Conservation (phyloP, 768 basidiomycete genomes). For the Gyrodon lividus region DNA sequence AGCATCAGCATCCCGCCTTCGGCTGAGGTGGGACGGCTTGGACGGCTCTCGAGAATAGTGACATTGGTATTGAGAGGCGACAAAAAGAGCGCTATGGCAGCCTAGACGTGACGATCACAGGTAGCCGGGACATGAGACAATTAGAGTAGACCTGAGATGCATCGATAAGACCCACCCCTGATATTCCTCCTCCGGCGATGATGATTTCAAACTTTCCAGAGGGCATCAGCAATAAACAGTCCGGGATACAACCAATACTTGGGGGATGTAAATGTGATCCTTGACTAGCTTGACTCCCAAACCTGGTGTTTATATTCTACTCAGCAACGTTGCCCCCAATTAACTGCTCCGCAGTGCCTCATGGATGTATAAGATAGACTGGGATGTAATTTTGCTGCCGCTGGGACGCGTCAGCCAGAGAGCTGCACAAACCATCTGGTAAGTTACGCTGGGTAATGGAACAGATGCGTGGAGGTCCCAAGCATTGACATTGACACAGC, state of each 20-base stretch:
- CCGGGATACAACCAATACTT: not conserved
- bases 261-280: not conserved
- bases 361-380: too few species aligned
- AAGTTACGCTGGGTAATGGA: not conserved
- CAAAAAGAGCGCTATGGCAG: slow-evolving; percentile 24
- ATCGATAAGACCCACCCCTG: slow-evolving; percentile 21
- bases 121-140: not conserved
- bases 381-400: slow-evolving; percentile 8
- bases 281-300: not conserved
- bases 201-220: slow-evolving; percentile 22
- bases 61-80: slow-evolving; percentile 19
- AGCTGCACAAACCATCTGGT: not conserved
- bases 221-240: slow-evolving; percentile 11
- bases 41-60: slow-evolving; percentile 24
- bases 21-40: slow-evolving; percentile 11
- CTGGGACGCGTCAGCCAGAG: slow-evolving; percentile 17
- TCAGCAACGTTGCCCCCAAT: not conserved
- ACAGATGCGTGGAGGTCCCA: too few species aligned
- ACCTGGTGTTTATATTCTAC: not conserved
- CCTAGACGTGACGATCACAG: slow-evolving; percentile 5
- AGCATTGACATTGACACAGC: too few species aligned
- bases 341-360: not conserved
- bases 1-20: slow-evolving; percentile 30
- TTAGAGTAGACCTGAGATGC: not conserved
- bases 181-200: slow-evolving; percentile 28